Base-by-base conservation (phyloP, 495 filamentous ascomycete species). In the Bryoglossum gracile region DNA sequence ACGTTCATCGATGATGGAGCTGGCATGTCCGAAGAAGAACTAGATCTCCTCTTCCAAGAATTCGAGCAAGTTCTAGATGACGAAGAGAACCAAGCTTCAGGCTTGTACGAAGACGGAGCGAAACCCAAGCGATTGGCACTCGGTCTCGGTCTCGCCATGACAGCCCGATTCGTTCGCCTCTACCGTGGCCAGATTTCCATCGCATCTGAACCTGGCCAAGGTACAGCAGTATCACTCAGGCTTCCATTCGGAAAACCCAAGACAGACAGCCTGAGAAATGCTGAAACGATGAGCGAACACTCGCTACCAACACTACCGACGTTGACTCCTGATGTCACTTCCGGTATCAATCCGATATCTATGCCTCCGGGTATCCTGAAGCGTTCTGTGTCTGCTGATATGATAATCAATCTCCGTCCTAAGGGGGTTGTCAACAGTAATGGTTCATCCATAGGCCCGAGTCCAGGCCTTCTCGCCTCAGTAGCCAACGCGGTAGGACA, bases 101-200 rank as follows among this genome's bases (percentile, higher is more conserved):
- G n/a, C n/a, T 4, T 21, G 6, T 40, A n/a, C 21, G 37, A 21
- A 11, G 35, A 21, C 13, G 35, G 65, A 1, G 58, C 68, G 1
- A 57, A 62, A 18, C 49, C 59, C 24, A 19, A 48, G 10, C 17
- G 34, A 26, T 21, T 1, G 13, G 23, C 81, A 1, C 63, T 97
- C 2, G 90, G 90, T 1, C 70, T 97, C 3, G 90, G 90, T 0
- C 75, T 97, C 21, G 90, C 90, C 1, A 68, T 94, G 3, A 89
- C 94, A 2, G 85, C 90, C 36, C 74, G 89, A 16, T 87, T 86
- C 41, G 70, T 95, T 17, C 76, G 78, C 14, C 95, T 86, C 56
- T 89, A 94, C 83, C 80, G 90, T 39, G 91, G 90, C 0, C 90
- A 95, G 50, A 65, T 97, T 16, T 77, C 84, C 24, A 70, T 97